Conservation (phyloP, 352 stramenopile genomes). For the Phytophthora fragariaefolia region DNA sequence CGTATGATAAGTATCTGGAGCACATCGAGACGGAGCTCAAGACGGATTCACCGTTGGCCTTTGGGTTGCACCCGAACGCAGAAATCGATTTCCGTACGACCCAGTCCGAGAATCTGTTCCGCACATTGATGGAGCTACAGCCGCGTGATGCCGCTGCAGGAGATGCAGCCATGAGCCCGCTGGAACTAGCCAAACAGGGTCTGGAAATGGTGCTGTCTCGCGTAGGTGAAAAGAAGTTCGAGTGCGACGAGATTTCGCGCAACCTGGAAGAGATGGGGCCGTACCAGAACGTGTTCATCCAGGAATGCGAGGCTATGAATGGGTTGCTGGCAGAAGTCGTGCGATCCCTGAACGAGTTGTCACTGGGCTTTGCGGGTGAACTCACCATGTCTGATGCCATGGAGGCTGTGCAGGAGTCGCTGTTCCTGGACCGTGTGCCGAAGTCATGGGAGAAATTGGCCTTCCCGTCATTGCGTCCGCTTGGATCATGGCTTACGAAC, state of each 20-base stretch:
- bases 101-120: constrained; percentile 96
- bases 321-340: constrained; percentile 94
- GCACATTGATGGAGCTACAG: constrained; percentile 96
- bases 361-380: constrained; percentile 96
- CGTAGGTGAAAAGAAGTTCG: constrained; percentile 98
- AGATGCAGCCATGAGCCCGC: constrained; percentile 91
- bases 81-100: constrained; percentile 99
- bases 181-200: constrained; percentile 91
- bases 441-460: constrained; percentile 95
- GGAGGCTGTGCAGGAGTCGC: constrained; percentile 94
- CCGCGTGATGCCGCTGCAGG: constrained; percentile 87
- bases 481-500: constrained; percentile 95
- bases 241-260: constrained; percentile 95
- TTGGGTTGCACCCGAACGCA: constrained; percentile 97
- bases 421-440: constrained; percentile 95
- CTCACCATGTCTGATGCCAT: constrained; percentile 98
- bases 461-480: constrained; percentile 92
- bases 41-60: constrained; percentile 96
- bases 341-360: constrained; percentile 96
- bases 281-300: constrained; percentile 98
- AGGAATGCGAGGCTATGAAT: constrained; percentile 99
- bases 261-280: constrained; percentile 94
- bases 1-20: constrained; percentile 98
- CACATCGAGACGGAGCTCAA: constrained; percentile 97
- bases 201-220: constrained; percentile 95